Evolutionary conservation across 306 rosid species (phyloP).

Genomic region (Fagus sylvatica): DNA sequence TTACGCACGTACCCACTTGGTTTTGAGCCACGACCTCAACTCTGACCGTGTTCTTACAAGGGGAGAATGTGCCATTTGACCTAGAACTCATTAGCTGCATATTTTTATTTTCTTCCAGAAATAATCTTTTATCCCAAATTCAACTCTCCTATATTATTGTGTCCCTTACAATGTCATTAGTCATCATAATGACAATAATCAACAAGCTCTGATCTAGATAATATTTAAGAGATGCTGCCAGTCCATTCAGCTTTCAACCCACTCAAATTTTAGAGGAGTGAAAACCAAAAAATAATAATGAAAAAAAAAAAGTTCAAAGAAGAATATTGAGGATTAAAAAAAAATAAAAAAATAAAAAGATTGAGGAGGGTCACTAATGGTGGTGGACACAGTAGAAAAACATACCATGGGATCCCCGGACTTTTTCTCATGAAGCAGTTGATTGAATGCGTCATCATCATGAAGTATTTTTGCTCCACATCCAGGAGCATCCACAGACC

Average conservation of each 20-base stretch:
- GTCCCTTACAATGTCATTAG: not conserved
- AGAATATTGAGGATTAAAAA: too few relatives aligned
- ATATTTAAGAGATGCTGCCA: not conserved
- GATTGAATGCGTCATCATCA: slow-evolving; percentile 24
- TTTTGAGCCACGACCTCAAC: not conserved
- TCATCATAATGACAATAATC: not conserved
- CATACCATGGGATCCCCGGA: slow-evolving; percentile 22
- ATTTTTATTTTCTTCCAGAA: not conserved
- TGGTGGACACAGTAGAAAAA: not conserved
- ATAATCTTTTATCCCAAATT: not conserved
- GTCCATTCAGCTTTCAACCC: not conserved
- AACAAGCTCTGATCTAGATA: not conserved
- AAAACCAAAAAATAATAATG: too few relatives aligned
- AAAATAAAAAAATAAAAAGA: too few relatives aligned
- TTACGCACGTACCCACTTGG: not conserved
- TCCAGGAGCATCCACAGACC: slow-evolving; percentile 48
- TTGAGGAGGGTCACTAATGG: not conserved
- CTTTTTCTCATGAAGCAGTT: slow-evolving; percentile 11
- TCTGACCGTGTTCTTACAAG: not conserved
- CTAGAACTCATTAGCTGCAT: not conserved
- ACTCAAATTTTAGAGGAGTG: not conserved
- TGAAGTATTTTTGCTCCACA: slow-evolving; percentile 61
- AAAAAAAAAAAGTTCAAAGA: too few relatives aligned
- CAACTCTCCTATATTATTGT: not conserved
- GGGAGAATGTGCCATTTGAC: not conserved